phyloP scores from a whole-genome alignment of 169 alveolate genomes.

The Plasmodium ovale region DNA sequence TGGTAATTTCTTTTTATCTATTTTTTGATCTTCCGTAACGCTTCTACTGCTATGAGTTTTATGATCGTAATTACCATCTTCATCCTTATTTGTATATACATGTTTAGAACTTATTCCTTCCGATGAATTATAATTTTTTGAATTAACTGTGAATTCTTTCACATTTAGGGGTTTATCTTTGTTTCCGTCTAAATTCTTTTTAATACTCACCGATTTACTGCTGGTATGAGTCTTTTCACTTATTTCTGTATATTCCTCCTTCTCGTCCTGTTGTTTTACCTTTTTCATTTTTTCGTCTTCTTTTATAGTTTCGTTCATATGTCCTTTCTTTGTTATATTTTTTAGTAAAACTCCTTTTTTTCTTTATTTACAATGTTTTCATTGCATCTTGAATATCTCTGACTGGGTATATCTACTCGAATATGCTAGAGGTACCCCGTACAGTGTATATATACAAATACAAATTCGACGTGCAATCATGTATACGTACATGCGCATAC shows the following conservation, averaged over 20 bases:
- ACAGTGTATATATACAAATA: no score
- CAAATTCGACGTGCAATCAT: not conserved
- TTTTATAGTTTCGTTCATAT: conserved; percentile 17
- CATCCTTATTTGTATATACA: not conserved
- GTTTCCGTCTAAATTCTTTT: conserved; percentile 11
- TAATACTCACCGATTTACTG: not conserved
- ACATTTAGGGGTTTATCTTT: not conserved
- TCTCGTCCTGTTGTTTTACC: conserved; percentile 3
- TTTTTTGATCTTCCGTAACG: not conserved
- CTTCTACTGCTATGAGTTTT: not conserved
- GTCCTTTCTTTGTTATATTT: conserved; percentile 8
- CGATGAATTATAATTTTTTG: not conserved
- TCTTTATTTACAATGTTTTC: conserved; percentile 26
- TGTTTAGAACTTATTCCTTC: conserved; percentile 4
- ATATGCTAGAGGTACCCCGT: no score
- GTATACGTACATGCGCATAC: not conserved
- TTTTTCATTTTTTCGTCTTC: conserved; percentile 26
- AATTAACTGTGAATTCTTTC: conserved; percentile 5
- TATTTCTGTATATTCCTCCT: conserved; percentile 3
- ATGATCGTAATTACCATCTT: not conserved
- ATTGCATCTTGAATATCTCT: conserved; percentile 32
- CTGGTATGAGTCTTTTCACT: not conserved
- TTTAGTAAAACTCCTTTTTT: not conserved
- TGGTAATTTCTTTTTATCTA: not conserved
- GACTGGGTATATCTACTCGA: not conserved